Evolutionary conservation across 225 moss, liverwort and hornwort species (phyloP), one percentile per base, ranked within the genome.

Genomic region (Pseudisothecium myosuroides): DNA sequence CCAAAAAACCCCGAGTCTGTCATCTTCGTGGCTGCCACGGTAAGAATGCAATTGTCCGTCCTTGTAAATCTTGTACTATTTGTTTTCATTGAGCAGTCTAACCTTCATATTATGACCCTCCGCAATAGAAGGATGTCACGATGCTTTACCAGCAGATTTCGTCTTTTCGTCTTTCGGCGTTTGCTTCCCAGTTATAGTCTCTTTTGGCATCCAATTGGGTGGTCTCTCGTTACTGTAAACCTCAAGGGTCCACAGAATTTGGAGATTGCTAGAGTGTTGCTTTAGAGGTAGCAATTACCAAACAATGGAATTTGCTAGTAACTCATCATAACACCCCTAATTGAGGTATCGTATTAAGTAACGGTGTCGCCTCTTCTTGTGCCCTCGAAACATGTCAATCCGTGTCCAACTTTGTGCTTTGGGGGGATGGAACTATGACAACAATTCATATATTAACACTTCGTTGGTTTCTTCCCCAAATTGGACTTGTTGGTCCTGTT

Each of bases 11-110:
- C 97, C 19, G 90, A 91, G 29, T 94, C 97, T 79, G 96, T 96
- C 83, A 99, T 99, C 80, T 97, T 99, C 84, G 98, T 99, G 52
- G 93, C 97, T 87, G 98, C 98, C 74, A 97, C 96, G 87, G 98
- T 99, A 90, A 93, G 85, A 31, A 65, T 37, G 9, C 83, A 67
- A n/a, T 62, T 83, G 66, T 43, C 75, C 45, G 49, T 50, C 81
- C 83, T 74, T 50, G 73, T 86, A 45, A 60, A 69, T 41, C 73
- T 79, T 54, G 72, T 82, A 67, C 28, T n/a, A 27, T 85, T 75
- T 47, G 32, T 64, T 86, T 64, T 73, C 67, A 43, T 24, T n/a
- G 18, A 43, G 58, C 80, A 45, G 28, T 81, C 49, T 37, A 37
- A 47, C 15, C 59, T 87, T 59, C 69, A 47, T 47, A 27, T 56